A percentile compares a stretch with the other conserved stretches of the same genome.
phyloP scores from a whole-genome alignment of 2,329 filamentous ascomycete species.

The Aspergillus alliaceus region DNA sequence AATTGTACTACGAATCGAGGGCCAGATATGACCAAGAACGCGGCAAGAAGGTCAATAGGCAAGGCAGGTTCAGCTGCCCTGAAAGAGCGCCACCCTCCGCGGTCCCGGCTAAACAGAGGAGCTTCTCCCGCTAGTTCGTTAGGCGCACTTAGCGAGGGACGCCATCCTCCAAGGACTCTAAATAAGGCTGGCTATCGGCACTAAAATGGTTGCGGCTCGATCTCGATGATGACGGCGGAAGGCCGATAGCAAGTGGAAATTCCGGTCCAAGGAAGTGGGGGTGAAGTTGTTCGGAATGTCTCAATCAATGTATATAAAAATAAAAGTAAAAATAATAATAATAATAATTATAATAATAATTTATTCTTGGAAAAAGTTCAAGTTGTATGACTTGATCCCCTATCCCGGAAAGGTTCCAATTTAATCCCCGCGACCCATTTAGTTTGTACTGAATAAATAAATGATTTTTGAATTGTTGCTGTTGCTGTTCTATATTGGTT shows the following conservation, averaged over 20 bases:
- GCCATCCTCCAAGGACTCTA: neutral
- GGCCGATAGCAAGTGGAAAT: neutral
- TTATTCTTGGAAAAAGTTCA: too few species aligned
- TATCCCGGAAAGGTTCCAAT: too few species aligned
- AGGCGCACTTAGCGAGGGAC: constrained; percentile 13
- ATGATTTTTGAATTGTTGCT: too few species aligned
- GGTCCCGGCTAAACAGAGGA: constrained; percentile 12
- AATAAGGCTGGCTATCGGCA: neutral
- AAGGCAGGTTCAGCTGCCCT: constrained; percentile 23
- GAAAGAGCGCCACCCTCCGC: constrained; percentile 21
- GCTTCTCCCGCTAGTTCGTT: constrained; percentile 20
- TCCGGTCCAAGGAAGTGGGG: neutral
- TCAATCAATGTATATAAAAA: neutral
- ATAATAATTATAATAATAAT: too few species aligned
- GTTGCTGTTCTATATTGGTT: too few species aligned
- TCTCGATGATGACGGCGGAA: neutral
- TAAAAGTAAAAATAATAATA: too few species aligned
- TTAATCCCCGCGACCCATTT: too few species aligned
- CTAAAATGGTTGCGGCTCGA: neutral
- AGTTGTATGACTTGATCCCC: too few species aligned
- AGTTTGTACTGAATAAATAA: too few species aligned
- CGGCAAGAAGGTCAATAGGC: constrained; percentile 17
- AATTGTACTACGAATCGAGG: constrained; percentile 15
- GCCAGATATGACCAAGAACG: constrained; percentile 13
- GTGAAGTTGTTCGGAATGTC: neutral